These are phyloP conservation scores for Penicillium sp. DNA, from an alignment of 2,329 filamentous ascomycete genomes.

Conservation along the genomic window DNA sequence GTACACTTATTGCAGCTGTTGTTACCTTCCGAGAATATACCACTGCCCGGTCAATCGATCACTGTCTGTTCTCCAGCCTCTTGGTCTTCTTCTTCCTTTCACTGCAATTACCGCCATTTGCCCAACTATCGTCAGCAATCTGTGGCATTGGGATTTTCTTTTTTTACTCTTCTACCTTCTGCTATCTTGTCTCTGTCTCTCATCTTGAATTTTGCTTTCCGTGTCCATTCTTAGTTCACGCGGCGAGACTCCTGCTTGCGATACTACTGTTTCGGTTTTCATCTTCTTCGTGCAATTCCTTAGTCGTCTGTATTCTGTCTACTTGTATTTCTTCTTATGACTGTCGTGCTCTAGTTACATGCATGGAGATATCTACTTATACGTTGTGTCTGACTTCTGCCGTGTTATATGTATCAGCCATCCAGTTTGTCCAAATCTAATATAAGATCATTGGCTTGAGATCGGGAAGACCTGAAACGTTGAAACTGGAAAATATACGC, in stretches of 20 bases:
- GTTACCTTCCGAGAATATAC: background rate
- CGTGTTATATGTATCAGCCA: background rate
- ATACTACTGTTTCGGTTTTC: too few relatives aligned
- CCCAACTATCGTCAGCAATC: constrained; percentile 1
- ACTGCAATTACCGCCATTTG: constrained; percentile 12
- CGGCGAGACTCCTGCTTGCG: background rate
- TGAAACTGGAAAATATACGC: too few relatives aligned
- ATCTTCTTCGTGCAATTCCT: too few relatives aligned
- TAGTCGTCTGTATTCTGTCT: background rate
- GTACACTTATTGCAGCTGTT: background rate
- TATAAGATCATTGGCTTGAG: too few relatives aligned
- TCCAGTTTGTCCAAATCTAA: too few relatives aligned
- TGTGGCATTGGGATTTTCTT: background rate
- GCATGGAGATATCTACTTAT: background rate
- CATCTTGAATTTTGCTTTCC: background rate
- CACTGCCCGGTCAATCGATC: background rate
- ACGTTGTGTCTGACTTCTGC: background rate
- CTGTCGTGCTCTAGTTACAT: background rate
- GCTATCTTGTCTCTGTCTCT: background rate
- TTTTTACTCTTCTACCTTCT: background rate
- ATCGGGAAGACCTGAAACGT: too few relatives aligned
- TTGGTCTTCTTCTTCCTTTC: constrained; percentile 8
- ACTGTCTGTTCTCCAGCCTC: background rate
- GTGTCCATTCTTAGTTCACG: constrained; percentile 1
- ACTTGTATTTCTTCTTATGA: background rate